Evolutionary conservation across 2,329 filamentous ascomycete genomes (phyloP).

Genomic region (Aspergillus piperis): DNA sequence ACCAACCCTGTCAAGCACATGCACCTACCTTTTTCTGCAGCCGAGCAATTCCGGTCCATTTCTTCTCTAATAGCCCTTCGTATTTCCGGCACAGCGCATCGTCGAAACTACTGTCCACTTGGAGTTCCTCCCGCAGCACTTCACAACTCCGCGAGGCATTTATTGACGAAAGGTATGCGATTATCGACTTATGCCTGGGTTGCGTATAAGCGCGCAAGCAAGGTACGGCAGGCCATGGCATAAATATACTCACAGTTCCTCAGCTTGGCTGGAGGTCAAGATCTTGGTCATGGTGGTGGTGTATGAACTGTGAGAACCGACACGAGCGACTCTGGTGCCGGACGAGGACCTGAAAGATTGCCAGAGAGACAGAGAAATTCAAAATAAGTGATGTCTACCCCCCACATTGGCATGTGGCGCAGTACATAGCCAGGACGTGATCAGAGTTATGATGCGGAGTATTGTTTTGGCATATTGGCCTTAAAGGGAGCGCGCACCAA

Average conservation of each 20-base stretch:
- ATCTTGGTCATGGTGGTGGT: constrained; percentile 1
- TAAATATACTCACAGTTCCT: background rate
- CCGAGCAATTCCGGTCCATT: constrained; percentile 94
- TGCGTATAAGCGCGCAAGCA: constrained; percentile 1
- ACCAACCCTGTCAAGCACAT: background rate
- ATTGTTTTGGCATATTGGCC: background rate
- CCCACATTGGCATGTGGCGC: background rate
- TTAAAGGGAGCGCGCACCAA: background rate
- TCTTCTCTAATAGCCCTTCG: constrained; percentile 91
- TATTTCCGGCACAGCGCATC: constrained; percentile 77
- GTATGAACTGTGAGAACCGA: background rate
- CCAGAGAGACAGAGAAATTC: background rate
- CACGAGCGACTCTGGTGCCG: background rate
- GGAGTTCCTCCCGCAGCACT: background rate
- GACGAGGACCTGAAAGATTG: background rate
- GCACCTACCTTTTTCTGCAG: constrained; percentile 83
- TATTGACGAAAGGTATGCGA: background rate
- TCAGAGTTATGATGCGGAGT: background rate
- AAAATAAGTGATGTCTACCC: background rate
- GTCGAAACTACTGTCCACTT: background rate
- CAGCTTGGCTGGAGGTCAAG: constrained; percentile 1
- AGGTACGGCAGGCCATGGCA: background rate
- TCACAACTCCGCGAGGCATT: background rate
- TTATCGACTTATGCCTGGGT: background rate
- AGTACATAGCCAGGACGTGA: background rate